Evolutionary conservation across 2,329 filamentous ascomycete species (phyloP).

Genomic region (Beauveria asiatica): DNA sequence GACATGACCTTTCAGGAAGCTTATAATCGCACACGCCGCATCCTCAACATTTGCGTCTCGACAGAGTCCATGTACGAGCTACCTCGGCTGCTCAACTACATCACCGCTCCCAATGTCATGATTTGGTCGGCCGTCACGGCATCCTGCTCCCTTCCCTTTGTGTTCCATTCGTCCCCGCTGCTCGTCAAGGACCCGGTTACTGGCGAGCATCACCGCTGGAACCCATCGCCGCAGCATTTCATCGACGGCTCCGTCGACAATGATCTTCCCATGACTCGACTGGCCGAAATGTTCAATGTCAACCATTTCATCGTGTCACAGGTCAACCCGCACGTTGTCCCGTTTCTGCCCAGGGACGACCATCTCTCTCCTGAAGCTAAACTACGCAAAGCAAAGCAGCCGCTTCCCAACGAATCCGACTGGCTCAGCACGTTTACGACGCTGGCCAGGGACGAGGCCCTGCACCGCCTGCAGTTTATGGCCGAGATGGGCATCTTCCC

Average conservation of each 20-base stretch:
- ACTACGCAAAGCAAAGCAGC: constrained; percentile 19
- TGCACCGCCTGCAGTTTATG: constrained; percentile 73
- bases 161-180: constrained; percentile 72
- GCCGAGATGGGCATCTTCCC: constrained; percentile 75
- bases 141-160: constrained; percentile 82
- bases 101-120: constrained; percentile 87
- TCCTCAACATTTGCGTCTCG: constrained; percentile 91
- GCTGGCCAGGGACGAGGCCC: constrained; percentile 68
- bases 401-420: constrained; percentile 32
- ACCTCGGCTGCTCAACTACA: constrained; percentile 80
- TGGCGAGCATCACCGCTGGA: constrained; percentile 72
- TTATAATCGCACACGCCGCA: constrained; percentile 85
- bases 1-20: constrained; percentile 94
- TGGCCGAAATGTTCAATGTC: constrained; percentile 95
- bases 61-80: constrained; percentile 81
- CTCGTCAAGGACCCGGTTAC: constrained; percentile 80
- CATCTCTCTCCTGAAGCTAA: constrained; percentile 33
- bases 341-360: constrained; percentile 73
- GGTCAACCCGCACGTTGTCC: constrained; percentile 88
- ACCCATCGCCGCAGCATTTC: constrained; percentile 74
- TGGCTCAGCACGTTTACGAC: constrained; percentile 62
- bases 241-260: constrained; percentile 95
- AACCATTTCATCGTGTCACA: constrained; percentile 98
- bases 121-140: constrained; percentile 97
- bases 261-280: constrained; percentile 80